These are phyloP conservation scores for Sarcodon aspratus DNA, from an alignment of 768 basidiomycete genomes.

Conservation along the genomic window DNA sequence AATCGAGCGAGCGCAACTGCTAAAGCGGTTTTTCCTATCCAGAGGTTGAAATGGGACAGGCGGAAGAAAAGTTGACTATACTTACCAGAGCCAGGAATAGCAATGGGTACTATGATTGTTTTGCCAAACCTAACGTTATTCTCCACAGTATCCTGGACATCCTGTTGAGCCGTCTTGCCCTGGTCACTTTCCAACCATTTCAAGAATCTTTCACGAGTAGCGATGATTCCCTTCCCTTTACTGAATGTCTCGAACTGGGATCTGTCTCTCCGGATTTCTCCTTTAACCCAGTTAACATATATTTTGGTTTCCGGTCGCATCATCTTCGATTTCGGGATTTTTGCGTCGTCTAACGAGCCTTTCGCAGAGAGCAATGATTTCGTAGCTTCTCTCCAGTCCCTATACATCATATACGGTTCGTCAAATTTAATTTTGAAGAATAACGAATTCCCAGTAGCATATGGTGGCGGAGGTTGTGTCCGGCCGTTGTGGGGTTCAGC, in stretches of 20 bases:
- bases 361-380: slow-evolving; percentile 49
- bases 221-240: slow-evolving; percentile 78
- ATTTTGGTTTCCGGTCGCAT: slow-evolving; percentile 64
- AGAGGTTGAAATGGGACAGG: not conserved
- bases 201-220: slow-evolving; percentile 70
- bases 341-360: slow-evolving; percentile 17
- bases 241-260: slow-evolving; percentile 48
- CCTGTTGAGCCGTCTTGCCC: slow-evolving; percentile 19
- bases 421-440: slow-evolving; percentile 99
- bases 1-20: slow-evolving; percentile 68
- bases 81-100: slow-evolving; percentile 88
- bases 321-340: slow-evolving; percentile 55
- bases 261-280: slow-evolving; percentile 56
- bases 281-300: slow-evolving; percentile 78
- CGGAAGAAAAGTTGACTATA: slow-evolving; percentile 1
- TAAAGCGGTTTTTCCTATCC: slow-evolving; percentile 77
- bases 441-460: slow-evolving; percentile 72
- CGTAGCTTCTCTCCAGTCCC: slow-evolving; percentile 94
- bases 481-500: slow-evolving; percentile 22
- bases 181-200: slow-evolving; percentile 46
- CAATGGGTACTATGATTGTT: slow-evolving; percentile 80
- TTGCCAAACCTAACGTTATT: slow-evolving; percentile 36
- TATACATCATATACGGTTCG: slow-evolving; percentile 97
- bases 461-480: slow-evolving; percentile 40
- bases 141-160: slow-evolving; percentile 9